Base-by-base conservation (phyloP, 2,329 filamentous ascomycete genomes). In the Conoideocrella luteorostrata region DNA sequence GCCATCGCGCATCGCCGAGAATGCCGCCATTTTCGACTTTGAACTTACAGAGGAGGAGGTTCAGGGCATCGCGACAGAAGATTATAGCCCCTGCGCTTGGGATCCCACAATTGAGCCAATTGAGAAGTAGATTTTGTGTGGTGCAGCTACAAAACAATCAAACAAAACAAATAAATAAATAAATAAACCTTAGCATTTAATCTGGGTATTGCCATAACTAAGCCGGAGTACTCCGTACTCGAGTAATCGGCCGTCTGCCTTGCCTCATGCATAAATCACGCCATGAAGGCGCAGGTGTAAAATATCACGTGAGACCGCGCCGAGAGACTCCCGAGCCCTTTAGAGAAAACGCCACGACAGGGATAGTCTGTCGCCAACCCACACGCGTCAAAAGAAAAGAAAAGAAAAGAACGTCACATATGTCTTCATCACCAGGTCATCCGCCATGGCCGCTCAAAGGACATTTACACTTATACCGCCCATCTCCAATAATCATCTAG, bases 1-100 rank as follows among this genome's bases (percentile, higher is more conserved):
- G 4, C 73, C 79, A 0, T 76, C 72, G 23, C 72, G 84, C 11
- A 88, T 89, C 50, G 66, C 70, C 47, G 75, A 80, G 57, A 90
- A 89, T 53, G 62, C 72, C 0, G 64, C 64, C 3, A 47, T 80
- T 11, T 80, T 67, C 53, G 72, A 76, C 53, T 80, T 80, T 56
- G 70, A 77, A 55, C 54, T 80, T 45, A 68, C 68, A 0, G 61
- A 65, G n/a, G 72, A 72, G 35, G 77, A 80, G 47, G 66, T 79
- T 45, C 64, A 67, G 43, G 63, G 60, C 36, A 50, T 80, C 20
- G 67, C 72, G 45, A 75, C 71, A 1, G 61, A 61, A 3, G 71
- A 75, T 45, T 80, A 80, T 48, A 63, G 66, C n/a, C 71, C 72
- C 5, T 71, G 73, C 50, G 66, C 68, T 35, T 81, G 77, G 77